Percentiles rank a stretch among this genome's conserved stretches.
Conservation (phyloP, 2,329 filamentous ascomycete species). For the Xylariaceae sp. region DNA sequence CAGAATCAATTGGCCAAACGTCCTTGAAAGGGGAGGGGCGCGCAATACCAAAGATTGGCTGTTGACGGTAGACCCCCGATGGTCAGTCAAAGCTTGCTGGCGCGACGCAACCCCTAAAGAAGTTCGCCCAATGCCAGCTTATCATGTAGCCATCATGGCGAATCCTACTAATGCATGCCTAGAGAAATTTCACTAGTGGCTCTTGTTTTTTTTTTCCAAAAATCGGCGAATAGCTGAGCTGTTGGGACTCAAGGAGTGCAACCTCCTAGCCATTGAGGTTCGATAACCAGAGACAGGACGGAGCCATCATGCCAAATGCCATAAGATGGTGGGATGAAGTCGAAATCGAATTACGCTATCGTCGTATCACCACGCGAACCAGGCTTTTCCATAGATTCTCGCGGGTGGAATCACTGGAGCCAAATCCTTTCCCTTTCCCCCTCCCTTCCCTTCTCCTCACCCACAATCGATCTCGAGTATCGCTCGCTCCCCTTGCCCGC, state of each 20-base stretch:
- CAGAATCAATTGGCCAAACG: conserved; percentile 1
- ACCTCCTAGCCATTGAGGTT: not conserved
- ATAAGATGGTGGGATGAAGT: not conserved
- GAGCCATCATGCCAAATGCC: not conserved
- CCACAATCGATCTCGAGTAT: not conserved
- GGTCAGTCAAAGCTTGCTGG: conserved; percentile 5
- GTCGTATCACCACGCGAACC: not conserved
- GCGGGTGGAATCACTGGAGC: not conserved
- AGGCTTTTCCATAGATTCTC: not conserved
- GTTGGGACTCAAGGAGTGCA: not conserved
- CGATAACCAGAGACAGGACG: not conserved
- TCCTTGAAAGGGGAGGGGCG: not conserved
- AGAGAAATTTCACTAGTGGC: not conserved
- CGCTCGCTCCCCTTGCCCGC: not conserved
- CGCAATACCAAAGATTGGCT: conserved; percentile 4
- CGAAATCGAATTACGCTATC: not conserved
- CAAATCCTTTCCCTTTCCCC: not conserved
- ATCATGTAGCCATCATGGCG: conserved; percentile 3
- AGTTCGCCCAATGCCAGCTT: not conserved
- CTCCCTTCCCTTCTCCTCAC: no score
- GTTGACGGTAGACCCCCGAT: conserved; percentile 3
- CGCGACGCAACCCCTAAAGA: conserved; percentile 2
- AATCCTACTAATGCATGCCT: conserved; percentile 3
- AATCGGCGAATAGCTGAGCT: not conserved
- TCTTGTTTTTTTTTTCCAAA: not conserved